A percentile compares a stretch with the other conserved stretches of the same genome.
Evolutionary conservation across 805 yeast genomes (phyloP).

Genomic region (Saturnispora besseyi): DNA sequence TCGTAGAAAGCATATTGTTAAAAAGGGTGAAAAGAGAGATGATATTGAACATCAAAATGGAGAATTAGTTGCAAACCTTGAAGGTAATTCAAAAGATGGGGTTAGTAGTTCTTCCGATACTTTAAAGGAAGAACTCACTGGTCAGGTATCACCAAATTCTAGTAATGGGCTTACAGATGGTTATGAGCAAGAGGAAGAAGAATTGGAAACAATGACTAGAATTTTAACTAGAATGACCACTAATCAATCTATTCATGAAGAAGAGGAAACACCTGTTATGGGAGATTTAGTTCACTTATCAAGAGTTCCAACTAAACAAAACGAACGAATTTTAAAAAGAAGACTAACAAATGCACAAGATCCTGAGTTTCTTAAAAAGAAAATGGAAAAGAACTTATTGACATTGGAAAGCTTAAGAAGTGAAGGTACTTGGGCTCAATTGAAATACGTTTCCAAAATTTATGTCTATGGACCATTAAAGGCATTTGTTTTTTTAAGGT

Average conservation of each 20-base stretch:
- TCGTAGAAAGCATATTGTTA: constrained; percentile 19
- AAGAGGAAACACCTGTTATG: constrained; percentile 27
- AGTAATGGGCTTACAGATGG: background rate
- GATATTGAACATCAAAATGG: constrained; percentile 11
- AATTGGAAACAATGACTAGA: constrained; percentile 23
- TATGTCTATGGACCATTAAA: constrained; percentile 51
- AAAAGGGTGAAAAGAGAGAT: constrained; percentile 1
- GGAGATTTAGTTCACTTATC: constrained; percentile 31
- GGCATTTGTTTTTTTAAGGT: constrained; percentile 48
- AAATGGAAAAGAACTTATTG: constrained; percentile 11
- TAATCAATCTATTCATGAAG: constrained; percentile 18
- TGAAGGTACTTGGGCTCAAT: constrained; percentile 14
- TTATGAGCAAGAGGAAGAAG: constrained; percentile 10
- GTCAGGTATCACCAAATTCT: background rate
- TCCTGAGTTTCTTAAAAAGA: constrained; percentile 15
- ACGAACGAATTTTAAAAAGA: constrained; percentile 1
- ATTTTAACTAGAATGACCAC: constrained; percentile 30
- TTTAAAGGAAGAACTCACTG: background rate
- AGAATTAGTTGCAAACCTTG: background rate
- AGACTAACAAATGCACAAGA: constrained; percentile 12
- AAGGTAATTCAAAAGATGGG: background rate
- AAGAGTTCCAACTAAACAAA: constrained; percentile 22
- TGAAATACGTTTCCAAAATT: constrained; percentile 32
- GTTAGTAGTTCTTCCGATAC: background rate
- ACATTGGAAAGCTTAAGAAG: constrained; percentile 18